Percentiles rank a stretch among this genome's conserved stretches.
phyloP scores from a whole-genome alignment of 495 filamentous ascomycete species.

The Usnea hakonensis region DNA sequence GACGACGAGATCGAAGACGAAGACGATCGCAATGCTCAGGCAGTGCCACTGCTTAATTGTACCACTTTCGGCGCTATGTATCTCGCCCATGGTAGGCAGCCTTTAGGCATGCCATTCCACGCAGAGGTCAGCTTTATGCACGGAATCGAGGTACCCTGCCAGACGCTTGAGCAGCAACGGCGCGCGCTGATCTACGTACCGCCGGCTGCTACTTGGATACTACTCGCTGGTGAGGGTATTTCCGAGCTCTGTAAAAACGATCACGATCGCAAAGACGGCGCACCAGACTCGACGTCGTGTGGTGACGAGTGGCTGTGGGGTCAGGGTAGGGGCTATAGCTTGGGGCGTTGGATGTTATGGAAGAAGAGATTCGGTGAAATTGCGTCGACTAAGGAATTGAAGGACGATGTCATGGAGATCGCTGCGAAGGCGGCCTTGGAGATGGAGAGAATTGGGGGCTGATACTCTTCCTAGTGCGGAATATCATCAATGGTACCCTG shows the following conservation, averaged over 20 bases:
- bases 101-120: constrained; percentile 14
- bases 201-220: constrained; percentile 17
- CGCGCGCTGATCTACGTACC: constrained; percentile 5
- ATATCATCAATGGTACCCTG: no score
- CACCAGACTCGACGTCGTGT: not conserved
- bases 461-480: no score
- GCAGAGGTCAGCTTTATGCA: constrained; percentile 11
- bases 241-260: constrained; percentile 15
- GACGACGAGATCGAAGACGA: not conserved
- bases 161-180: constrained; percentile 9
- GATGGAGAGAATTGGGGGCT: not conserved
- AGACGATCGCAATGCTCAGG: constrained; percentile 4
- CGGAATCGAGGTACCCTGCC: constrained; percentile 8
- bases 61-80: constrained; percentile 11
- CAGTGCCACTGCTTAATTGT: not conserved
- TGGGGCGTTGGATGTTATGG: constrained; percentile 33
- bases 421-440: not conserved
- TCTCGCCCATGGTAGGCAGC: constrained; percentile 9
- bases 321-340: constrained; percentile 26
- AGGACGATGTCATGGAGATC: not conserved
- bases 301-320: not conserved
- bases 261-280: constrained; percentile 4
- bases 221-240: constrained; percentile 26
- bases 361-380: constrained; percentile 30
- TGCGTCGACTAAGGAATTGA: constrained; percentile 15